Percentiles rank a stretch among this genome's conserved stretches.
These are phyloP conservation scores for Glaciozyma martinii DNA, from an alignment of 768 basidiomycete genomes.

Conservation along the genomic window DNA sequence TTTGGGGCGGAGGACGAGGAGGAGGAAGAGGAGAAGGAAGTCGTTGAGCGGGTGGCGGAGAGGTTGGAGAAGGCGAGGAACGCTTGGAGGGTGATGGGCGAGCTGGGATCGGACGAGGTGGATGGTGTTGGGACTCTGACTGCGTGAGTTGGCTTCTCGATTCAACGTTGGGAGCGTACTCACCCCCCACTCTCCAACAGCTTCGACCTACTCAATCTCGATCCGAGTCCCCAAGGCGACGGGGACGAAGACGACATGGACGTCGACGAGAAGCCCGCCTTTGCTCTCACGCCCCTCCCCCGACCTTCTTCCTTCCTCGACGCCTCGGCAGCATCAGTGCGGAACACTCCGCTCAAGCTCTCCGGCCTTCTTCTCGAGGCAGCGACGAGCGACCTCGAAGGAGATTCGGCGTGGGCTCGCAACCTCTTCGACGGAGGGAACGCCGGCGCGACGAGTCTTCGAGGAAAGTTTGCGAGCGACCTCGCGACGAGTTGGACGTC, in stretches of 20 bases:
- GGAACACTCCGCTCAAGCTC: not conserved
- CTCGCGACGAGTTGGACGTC: not conserved
- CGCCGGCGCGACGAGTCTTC: not conserved
- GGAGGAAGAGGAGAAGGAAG: not conserved
- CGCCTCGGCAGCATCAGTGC: not conserved
- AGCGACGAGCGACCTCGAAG: not conserved
- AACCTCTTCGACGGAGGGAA: not conserved
- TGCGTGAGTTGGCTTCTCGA: not conserved
- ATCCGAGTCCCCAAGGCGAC: not conserved
- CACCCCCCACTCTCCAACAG: not conserved
- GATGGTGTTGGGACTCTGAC: not conserved
- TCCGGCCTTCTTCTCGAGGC: not conserved
- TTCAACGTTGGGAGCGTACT: not conserved
- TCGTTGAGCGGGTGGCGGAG: not conserved
- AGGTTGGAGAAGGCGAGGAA: not conserved
- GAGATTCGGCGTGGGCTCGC: not conserved
- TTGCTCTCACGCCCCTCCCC: not conserved
- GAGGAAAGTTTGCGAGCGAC: not conserved
- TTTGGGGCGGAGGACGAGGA: not conserved
- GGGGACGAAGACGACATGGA: not conserved
- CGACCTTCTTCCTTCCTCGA: slow-evolving; percentile 3
- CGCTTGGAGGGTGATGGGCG: too few relatives aligned
- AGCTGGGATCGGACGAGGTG: too few relatives aligned
- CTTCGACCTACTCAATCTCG: not conserved
- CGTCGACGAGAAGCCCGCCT: not conserved